A percentile compares a stretch with the other conserved stretches of the same genome.
These are phyloP conservation scores for Claviceps africana DNA, from an alignment of 2,329 filamentous ascomycete species.

Conservation along the genomic window DNA sequence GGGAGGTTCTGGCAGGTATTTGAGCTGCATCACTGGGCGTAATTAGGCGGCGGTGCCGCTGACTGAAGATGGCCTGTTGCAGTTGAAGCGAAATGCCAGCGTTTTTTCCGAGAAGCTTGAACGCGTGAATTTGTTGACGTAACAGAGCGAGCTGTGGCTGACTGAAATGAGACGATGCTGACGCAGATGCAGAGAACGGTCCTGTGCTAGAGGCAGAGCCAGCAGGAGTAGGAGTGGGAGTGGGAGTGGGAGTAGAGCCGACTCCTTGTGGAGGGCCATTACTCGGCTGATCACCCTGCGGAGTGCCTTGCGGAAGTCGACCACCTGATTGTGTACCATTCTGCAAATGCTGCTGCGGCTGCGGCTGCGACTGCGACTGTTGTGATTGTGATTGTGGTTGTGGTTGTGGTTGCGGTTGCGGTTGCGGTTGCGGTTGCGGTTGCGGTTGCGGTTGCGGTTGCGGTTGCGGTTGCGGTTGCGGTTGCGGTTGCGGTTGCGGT, in stretches of 20 bases:
- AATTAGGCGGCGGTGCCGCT: conserved; percentile 50
- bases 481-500: conserved; percentile 44
- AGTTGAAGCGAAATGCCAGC: conserved; percentile 63
- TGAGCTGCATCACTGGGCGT: conserved; percentile 34
- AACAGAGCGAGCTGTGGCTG: conserved; percentile 67
- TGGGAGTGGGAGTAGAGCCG: conserved; percentile 24
- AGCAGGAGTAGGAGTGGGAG: too few relatives aligned
- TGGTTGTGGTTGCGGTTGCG: conserved; percentile 42
- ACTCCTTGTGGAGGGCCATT: conserved; percentile 21
- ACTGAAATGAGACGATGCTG: conserved; percentile 49
- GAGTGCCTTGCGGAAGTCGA: conserved; percentile 24
- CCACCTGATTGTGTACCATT: conserved; percentile 33
- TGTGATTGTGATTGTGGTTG: conserved; percentile 25
- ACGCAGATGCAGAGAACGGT: conserved; percentile 14
- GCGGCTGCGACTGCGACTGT: too few relatives aligned
- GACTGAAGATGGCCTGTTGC: conserved; percentile 70
- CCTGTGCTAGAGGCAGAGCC: conserved; percentile 18
- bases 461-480: conserved; percentile 34
- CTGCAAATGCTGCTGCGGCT: conserved; percentile 36
- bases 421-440: conserved; percentile 22
- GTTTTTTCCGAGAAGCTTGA: conserved; percentile 82
- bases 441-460: conserved; percentile 33
- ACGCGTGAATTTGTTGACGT: conserved; percentile 77
- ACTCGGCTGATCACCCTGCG: conserved; percentile 18
- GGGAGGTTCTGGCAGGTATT: conserved; percentile 17